Evolutionary conservation across 202 grass and related monocot genomes (phyloP).

Genomic region (Setaria viridis): DNA sequence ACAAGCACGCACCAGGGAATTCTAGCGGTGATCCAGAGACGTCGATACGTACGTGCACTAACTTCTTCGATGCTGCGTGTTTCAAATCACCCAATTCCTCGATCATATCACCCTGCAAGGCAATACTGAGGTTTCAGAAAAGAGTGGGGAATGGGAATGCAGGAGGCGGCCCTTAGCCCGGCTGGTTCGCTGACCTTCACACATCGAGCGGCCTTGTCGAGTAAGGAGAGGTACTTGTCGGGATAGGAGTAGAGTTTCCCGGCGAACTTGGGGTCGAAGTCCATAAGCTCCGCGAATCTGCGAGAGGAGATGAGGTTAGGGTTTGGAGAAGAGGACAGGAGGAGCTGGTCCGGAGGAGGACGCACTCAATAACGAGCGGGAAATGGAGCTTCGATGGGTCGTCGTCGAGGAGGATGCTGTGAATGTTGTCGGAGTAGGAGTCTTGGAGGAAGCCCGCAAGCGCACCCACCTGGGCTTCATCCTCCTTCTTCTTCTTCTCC

Average conservation of each 20-base stretch:
- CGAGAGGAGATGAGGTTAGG: slow-evolving; percentile 13
- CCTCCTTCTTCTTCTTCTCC: background rate
- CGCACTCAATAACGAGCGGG: slow-evolving; percentile 72
- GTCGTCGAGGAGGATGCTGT: slow-evolving; percentile 59
- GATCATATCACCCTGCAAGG: slow-evolving; percentile 47
- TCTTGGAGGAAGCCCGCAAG: slow-evolving; percentile 57
- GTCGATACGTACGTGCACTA: slow-evolving; percentile 76
- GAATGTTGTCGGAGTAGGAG: slow-evolving; percentile 51
- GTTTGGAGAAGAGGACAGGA: background rate
- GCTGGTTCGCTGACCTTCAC: slow-evolving; percentile 50
- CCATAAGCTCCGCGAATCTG: slow-evolving; percentile 76
- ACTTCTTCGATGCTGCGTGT: slow-evolving; percentile 27
- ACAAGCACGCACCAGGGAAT: slow-evolving; percentile 49
- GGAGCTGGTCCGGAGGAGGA: background rate
- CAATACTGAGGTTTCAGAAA: slow-evolving; percentile 3
- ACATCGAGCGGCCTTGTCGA: slow-evolving; percentile 52
- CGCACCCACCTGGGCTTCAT: background rate
- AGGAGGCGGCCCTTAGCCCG: background rate
- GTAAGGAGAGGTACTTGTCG: slow-evolving; percentile 20
- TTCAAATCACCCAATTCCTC: slow-evolving; percentile 14
- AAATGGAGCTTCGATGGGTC: slow-evolving; percentile 60
- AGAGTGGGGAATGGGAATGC: background rate
- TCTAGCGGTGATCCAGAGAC: slow-evolving; percentile 67
- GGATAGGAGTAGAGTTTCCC: slow-evolving; percentile 55
- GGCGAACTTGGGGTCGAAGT: slow-evolving; percentile 63